These are phyloP conservation scores for Phytophthora pini DNA, from an alignment of 352 stramenopile species.

Conservation along the genomic window DNA sequence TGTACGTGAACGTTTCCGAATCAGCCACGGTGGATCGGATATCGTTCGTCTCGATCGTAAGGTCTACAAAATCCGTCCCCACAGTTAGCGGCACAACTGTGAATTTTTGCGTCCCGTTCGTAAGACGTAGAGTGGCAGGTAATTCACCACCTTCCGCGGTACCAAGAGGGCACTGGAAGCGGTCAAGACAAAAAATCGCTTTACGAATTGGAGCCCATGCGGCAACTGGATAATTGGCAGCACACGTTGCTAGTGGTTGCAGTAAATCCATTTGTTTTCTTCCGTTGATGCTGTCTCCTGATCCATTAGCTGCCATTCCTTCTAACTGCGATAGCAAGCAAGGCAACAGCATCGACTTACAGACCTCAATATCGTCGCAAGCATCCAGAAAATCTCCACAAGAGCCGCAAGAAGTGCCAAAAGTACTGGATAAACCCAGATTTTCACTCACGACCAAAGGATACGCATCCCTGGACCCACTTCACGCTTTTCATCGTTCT, in stretches of 20 bases:
- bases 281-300: background rate
- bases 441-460: slow-evolving; percentile 16
- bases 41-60: slow-evolving; percentile 13
- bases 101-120: slow-evolving; percentile 17
- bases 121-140: slow-evolving; percentile 7
- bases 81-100: background rate
- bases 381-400: slow-evolving; percentile 14
- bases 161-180: slow-evolving; percentile 8
- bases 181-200: slow-evolving; percentile 14
- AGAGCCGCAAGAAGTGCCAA: slow-evolving; percentile 10
- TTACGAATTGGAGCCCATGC: slow-evolving; percentile 18
- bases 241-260: slow-evolving; percentile 10
- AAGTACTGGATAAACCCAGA: background rate
- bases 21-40: background rate
- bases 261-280: slow-evolving; percentile 17
- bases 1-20: slow-evolving; percentile 14
- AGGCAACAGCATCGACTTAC: slow-evolving; percentile 12
- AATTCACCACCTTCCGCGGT: background rate
- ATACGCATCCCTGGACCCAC: slow-evolving; percentile 37
- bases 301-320: background rate
- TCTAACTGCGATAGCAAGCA: slow-evolving; percentile 22
- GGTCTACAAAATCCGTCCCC: slow-evolving; percentile 17
- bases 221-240: background rate
- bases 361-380: slow-evolving; percentile 16
- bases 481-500: slow-evolving; percentile 14